phyloP scores from a whole-genome alignment of 345 rosid species.

The Boechera retrofracta region DNA sequence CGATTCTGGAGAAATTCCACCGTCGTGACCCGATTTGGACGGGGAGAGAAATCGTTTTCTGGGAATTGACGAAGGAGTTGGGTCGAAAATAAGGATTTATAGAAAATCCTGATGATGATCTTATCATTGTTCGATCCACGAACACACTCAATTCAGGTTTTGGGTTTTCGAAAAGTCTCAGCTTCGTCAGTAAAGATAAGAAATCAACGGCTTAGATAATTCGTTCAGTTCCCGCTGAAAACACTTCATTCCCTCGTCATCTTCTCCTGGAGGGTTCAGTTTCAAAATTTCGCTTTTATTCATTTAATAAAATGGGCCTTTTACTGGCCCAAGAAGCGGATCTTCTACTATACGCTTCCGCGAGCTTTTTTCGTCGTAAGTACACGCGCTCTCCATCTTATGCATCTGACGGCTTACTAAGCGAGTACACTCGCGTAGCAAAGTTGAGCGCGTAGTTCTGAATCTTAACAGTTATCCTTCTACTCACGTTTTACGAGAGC shows the following conservation, averaged over 20 bases:
- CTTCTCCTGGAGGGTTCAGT: not conserved
- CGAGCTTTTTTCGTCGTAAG: not conserved
- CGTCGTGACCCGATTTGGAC: slow-evolving; percentile 9
- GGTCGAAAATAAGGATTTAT: slow-evolving; percentile 23
- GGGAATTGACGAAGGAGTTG: slow-evolving; percentile 1
- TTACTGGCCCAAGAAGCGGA: not conserved
- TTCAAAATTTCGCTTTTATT: not conserved
- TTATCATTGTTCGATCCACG: slow-evolving; percentile 48
- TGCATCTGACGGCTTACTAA: not conserved
- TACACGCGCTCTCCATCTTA: not conserved
- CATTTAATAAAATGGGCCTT: not conserved
- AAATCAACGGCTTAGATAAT: slow-evolving; percentile 32
- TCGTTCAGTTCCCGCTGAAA: slow-evolving; percentile 31
- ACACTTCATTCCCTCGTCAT: not conserved
- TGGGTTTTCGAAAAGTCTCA: not conserved
- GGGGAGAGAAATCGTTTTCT: not conserved
- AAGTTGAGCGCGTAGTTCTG: not conserved
- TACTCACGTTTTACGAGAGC: slow-evolving; percentile 14
- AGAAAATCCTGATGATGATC: slow-evolving; percentile 45
- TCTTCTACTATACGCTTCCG: not conserved
- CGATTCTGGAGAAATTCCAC: slow-evolving; percentile 37
- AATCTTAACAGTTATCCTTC: not conserved
- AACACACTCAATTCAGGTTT: not conserved
- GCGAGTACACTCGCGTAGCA: not conserved
- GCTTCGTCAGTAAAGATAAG: slow-evolving; percentile 33